Evolutionary conservation across 2,329 filamentous ascomycete genomes (phyloP).

Genomic region (Aspergillus felis): DNA sequence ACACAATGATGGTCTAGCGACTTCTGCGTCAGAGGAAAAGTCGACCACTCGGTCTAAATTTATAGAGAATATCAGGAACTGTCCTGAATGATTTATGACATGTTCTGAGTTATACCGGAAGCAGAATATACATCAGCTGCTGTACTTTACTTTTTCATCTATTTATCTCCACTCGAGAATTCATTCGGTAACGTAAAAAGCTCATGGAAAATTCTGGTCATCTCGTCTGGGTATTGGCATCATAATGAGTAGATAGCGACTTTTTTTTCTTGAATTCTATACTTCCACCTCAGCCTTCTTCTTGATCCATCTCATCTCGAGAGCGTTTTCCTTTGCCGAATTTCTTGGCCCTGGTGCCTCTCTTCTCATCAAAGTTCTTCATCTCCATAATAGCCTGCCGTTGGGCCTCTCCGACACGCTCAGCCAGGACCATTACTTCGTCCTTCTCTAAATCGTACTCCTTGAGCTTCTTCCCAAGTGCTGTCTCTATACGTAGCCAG

Average conservation of each 20-base stretch:
- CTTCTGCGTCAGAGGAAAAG: slow-evolving; percentile 2
- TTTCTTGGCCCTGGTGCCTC: slow-evolving; percentile 46
- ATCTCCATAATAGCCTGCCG: slow-evolving; percentile 74
- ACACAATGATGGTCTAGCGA: background rate
- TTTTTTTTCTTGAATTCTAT: background rate
- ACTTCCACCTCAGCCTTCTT: slow-evolving; percentile 56
- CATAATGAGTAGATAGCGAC: background rate
- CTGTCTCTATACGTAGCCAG: slow-evolving; percentile 75
- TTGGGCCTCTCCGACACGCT: slow-evolving; percentile 78
- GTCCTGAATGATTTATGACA: slow-evolving; percentile 15
- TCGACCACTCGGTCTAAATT: background rate
- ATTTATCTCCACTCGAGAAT: background rate
- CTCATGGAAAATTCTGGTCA: background rate
- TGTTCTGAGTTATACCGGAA: background rate
- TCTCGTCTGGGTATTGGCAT: background rate
- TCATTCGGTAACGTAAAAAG: background rate
- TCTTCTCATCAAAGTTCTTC: slow-evolving; percentile 72
- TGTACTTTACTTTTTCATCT: background rate
- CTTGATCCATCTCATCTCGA: slow-evolving; percentile 68
- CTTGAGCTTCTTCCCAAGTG: slow-evolving; percentile 70
- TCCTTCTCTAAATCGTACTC: slow-evolving; percentile 71
- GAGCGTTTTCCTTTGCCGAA: slow-evolving; percentile 54
- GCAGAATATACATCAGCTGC: background rate
- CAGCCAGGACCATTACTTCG: slow-evolving; percentile 77
- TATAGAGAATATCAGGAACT: slow-evolving; percentile 11